phyloP scores from a whole-genome alignment of 768 basidiomycete species.

The Kondoa malvinella region DNA sequence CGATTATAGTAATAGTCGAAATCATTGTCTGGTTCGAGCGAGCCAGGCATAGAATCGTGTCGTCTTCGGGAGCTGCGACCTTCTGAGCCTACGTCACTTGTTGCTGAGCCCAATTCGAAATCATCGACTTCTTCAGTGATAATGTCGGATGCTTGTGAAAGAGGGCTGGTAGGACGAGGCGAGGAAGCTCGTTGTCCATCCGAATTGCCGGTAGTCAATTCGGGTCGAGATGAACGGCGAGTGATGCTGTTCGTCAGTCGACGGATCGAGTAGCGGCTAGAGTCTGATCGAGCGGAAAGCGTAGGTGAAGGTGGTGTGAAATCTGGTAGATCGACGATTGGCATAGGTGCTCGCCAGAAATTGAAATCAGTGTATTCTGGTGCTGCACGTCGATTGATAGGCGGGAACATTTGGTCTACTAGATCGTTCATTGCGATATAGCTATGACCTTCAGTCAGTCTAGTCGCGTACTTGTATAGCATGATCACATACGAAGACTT shows the following conservation, averaged over 20 bases:
- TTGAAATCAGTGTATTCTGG: conserved; percentile 94
- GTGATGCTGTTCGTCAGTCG: conserved; percentile 10
- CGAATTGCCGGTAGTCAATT: neutral
- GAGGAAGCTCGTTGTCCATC: conserved; percentile 4
- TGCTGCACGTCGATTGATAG: conserved; percentile 63
- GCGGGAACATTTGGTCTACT: conserved; percentile 99
- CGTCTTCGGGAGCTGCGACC: neutral
- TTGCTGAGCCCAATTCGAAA: neutral
- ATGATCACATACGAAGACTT: conserved; percentile 60
- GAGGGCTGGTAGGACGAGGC: conserved; percentile 6
- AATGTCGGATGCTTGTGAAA: neutral
- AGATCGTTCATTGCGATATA: conserved; percentile 98
- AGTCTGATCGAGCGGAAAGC: conserved; percentile 77
- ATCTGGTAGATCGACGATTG: conserved; percentile 43
- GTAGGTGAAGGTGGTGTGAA: conserved; percentile 69
- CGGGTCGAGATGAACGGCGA: neutral
- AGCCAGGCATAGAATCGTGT: conserved; percentile 20
- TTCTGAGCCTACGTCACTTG: neutral
- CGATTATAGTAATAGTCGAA: conserved; percentile 3
- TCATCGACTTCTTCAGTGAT: conserved; percentile 6
- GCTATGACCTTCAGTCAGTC: conserved; percentile 33
- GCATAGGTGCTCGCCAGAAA: conserved; percentile 73
- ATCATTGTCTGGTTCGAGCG: conserved; percentile 15
- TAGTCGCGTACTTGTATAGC: neutral
- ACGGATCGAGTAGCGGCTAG: conserved; percentile 13